A percentile compares a stretch with the other conserved stretches of the same genome.
Evolutionary conservation across 805 yeast genomes (phyloP).

Genomic region (Candida parachauliodes): DNA sequence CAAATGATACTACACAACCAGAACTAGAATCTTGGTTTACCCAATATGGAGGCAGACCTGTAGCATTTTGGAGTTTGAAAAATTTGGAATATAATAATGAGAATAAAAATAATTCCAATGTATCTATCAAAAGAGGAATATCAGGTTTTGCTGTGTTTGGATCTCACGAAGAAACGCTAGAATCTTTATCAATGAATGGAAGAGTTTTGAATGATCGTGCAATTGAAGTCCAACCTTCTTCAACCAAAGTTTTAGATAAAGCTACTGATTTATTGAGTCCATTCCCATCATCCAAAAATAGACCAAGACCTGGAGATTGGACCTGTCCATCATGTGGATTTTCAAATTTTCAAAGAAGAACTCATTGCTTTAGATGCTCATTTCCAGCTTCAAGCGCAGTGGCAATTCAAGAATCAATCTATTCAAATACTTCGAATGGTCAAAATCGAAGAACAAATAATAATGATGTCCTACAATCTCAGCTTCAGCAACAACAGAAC

Average conservation of each 20-base stretch:
- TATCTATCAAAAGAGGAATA: constrained; percentile 22
- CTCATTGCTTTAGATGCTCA: constrained; percentile 90
- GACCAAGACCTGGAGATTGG: constrained; percentile 98
- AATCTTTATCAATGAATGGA: constrained; percentile 76
- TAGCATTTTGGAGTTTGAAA: constrained; percentile 85
- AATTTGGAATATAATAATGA: constrained; percentile 35
- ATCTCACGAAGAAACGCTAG: constrained; percentile 82
- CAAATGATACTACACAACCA: constrained; percentile 82
- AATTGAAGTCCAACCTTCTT: constrained; percentile 84
- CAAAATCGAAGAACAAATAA: constrained; percentile 3
- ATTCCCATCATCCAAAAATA: constrained; percentile 79
- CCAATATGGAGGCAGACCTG: constrained; percentile 79
- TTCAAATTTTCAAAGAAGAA: constrained; percentile 89
- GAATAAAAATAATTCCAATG: constrained; percentile 8
- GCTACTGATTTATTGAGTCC: constrained; percentile 81
- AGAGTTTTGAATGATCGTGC: constrained; percentile 67
- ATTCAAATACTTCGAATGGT: constrained; percentile 17
- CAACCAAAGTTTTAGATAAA: constrained; percentile 69
- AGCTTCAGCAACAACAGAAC: constrained; percentile 1
- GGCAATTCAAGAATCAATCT: constrained; percentile 62
- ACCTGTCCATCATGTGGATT: constrained; percentile 96
- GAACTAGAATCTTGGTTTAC: constrained; percentile 91
- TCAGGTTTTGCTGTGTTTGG: constrained; percentile 85
- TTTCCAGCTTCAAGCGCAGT: constrained; percentile 78
- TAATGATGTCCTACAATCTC: constrained; percentile 2